Percentiles rank a stretch among this genome's conserved stretches.
Conservation (phyloP, 805 yeast species). For the Kuraishia molischiana region DNA sequence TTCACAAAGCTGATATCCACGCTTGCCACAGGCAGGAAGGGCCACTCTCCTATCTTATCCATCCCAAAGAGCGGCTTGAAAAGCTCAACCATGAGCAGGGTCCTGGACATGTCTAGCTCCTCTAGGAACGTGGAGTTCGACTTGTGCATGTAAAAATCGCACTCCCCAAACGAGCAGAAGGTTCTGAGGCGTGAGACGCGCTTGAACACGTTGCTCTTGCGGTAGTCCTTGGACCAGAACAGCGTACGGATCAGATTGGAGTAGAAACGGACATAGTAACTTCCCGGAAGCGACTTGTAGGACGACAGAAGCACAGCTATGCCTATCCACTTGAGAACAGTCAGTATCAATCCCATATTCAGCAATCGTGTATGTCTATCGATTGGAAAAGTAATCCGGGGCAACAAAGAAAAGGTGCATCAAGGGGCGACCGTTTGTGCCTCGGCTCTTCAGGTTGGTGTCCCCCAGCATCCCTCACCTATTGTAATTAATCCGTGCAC, state of each 20-base stretch:
- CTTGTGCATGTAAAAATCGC: conserved; percentile 83
- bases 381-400: too few species aligned
- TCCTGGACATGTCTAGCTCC: conserved; percentile 75
- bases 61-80: conserved; percentile 44
- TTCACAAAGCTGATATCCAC: conserved; percentile 57
- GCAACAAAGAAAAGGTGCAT: too few species aligned
- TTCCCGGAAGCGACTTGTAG: conserved; percentile 60
- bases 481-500: too few species aligned
- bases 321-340: conserved; percentile 1
- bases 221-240: conserved; percentile 8
- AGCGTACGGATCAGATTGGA: conserved; percentile 26
- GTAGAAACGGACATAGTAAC: conserved; percentile 57
- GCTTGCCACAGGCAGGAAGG: conserved; percentile 72
- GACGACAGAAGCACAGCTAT: conserved; percentile 22
- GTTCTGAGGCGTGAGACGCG: conserved; percentile 30
- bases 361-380: too few species aligned
- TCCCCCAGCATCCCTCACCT: too few species aligned
- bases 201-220: conserved; percentile 27
- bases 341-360: not conserved
- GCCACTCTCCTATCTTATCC: conserved; percentile 24
- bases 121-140: conserved; percentile 76
- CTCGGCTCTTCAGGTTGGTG: too few species aligned
- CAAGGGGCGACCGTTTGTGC: too few species aligned
- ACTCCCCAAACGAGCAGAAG: conserved; percentile 66
- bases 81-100: conserved; percentile 44